Evolutionary conservation across 495 filamentous ascomycete genomes (phyloP), one percentile per base, ranked within the genome.

Genomic region (Beverwykella pulmonaria): DNA sequence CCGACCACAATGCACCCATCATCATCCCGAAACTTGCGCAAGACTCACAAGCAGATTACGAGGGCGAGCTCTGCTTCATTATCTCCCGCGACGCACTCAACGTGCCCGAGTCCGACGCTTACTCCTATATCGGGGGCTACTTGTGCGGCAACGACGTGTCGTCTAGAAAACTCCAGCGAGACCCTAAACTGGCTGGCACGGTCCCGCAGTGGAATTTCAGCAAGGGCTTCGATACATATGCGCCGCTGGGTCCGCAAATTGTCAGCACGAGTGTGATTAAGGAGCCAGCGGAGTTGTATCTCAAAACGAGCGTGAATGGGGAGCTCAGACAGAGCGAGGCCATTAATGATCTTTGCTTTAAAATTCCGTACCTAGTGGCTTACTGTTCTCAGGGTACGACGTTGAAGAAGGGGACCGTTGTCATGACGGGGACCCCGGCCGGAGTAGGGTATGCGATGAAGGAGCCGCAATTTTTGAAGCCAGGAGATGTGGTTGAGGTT

Each of bases 401-500:
- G 36, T 57, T 77, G 67, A 61, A 71, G 53, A 64, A 59, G n/a
- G 75, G 75, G 2, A 72, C 67, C 8, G 65, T 77, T 29, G 70
- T 77, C 27, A 75, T 76, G 71, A 77, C 75, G 10, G 75, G 75
- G 6, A 77, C 75, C 12, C 70, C 70, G n/a, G 32, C 26, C 17
- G 67, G 50, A 26, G 80, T 82, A 9, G 81, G 75, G 0, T 77
- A 80, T 12, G 82, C 82, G 32, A 86, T 83, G 80, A 84, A 82
- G 47, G 79, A 80, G 14, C 78, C 81, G 72, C 79, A 82, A 54
- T 86, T 79, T 50, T 71, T 89, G 65, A 83, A 83, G 73, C 76
- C 82, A 41, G 85, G 82, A 0, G 86, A 88, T 71, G 81, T 85
- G 54, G 86, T 89, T 9, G 80, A 82, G 56, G 85, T 89, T 8